phyloP scores from a whole-genome alignment of 805 yeast species.

The Saccharomycopsis babjevae region DNA sequence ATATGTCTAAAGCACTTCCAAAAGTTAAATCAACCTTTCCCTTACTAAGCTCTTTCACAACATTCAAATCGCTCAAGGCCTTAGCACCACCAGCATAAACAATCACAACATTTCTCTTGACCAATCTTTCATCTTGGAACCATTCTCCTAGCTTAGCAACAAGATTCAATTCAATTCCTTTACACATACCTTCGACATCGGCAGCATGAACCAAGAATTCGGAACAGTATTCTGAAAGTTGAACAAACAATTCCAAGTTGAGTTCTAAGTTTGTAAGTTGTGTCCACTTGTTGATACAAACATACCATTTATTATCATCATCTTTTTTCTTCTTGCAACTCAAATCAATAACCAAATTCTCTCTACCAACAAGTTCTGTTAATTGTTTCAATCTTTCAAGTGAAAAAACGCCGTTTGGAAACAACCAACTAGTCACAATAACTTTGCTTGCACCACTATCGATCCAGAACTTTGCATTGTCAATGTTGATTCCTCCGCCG shows the following conservation, averaged over 20 bases:
- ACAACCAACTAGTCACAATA: constrained; percentile 86
- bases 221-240: constrained; percentile 55
- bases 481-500: constrained; percentile 83
- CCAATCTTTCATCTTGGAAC: constrained; percentile 31
- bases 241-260: constrained; percentile 39
- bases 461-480: constrained; percentile 73
- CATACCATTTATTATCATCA: constrained; percentile 55
- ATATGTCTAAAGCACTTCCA: constrained; percentile 89
- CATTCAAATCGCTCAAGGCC: constrained; percentile 52
- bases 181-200: constrained; percentile 93
- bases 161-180: constrained; percentile 78
- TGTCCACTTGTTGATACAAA: constrained; percentile 98
- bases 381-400: constrained; percentile 43
- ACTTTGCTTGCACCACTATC: constrained; percentile 73
- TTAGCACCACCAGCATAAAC: constrained; percentile 98
- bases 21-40: constrained; percentile 87
- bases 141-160: constrained; percentile 69
- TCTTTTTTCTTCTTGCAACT: constrained; percentile 53
- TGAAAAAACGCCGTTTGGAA: constrained; percentile 50
- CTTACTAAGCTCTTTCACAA: constrained; percentile 55
- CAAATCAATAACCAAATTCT: constrained; percentile 72
- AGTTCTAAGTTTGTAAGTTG: constrained; percentile 63
- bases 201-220: constrained; percentile 96
- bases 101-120: constrained; percentile 45
- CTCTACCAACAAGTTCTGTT: constrained; percentile 46